These are phyloP conservation scores for Mycena crocata DNA, from an alignment of 768 basidiomycete genomes.

Conservation along the genomic window DNA sequence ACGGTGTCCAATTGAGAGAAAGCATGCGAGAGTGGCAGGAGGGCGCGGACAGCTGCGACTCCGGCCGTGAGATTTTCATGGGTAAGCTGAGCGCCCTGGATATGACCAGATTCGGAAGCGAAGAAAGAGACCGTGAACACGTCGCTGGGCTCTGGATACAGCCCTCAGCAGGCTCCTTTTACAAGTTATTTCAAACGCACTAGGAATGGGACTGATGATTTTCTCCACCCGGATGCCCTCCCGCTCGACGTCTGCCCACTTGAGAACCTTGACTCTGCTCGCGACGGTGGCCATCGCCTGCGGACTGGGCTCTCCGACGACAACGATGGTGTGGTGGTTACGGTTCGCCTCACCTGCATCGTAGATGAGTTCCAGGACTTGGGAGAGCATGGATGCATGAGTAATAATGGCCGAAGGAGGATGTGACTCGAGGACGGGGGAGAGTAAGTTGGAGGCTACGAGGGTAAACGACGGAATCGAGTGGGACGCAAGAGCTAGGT, in stretches of 20 bases:
- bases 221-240: slow-evolving; percentile 67
- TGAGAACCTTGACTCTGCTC: slow-evolving; percentile 65
- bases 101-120: slow-evolving; percentile 59
- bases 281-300: slow-evolving; percentile 60
- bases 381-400: slow-evolving; percentile 71
- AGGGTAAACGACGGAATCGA: slow-evolving; percentile 78
- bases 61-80: slow-evolving; percentile 92
- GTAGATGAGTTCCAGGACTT: slow-evolving; percentile 78
- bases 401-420: slow-evolving; percentile 82
- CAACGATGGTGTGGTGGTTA: slow-evolving; percentile 70
- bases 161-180: slow-evolving; percentile 19
- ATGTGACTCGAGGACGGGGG: slow-evolving; percentile 71
- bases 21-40: slow-evolving; percentile 79
- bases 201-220: slow-evolving; percentile 58
- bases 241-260: slow-evolving; percentile 78
- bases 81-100: slow-evolving; percentile 76
- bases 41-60: slow-evolving; percentile 79
- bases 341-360: slow-evolving; percentile 61
- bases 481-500: slow-evolving; percentile 80
- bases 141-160: slow-evolving; percentile 62
- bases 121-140: slow-evolving; percentile 79
- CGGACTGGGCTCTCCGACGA: slow-evolving; percentile 73
- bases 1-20: slow-evolving; percentile 82
- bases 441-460: slow-evolving; percentile 69
- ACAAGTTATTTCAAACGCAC: slow-evolving; percentile 52